Evolutionary conservation across 1,139 yeast genomes (phyloP), one percentile per base, ranked within the genome.

Genomic region (Yamadazyma dushanensis): DNA sequence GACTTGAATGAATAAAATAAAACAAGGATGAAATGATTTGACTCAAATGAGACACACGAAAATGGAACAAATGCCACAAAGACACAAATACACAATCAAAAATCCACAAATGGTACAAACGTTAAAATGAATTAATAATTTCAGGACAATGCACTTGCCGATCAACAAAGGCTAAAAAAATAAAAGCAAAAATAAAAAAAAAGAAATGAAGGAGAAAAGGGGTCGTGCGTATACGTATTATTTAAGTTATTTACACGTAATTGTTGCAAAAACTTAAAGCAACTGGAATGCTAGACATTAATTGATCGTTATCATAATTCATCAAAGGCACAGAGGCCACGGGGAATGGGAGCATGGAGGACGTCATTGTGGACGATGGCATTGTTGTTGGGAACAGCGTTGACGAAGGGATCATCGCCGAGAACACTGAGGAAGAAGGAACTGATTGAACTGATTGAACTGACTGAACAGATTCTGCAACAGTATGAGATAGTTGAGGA

Each of bases 261-360:
- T 31, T 31, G 34, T 31, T 31, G 34, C 34, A 31, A 31, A 31
- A 31, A 15, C 17, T 18, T 17, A 17, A 16, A 22, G 26, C 26
- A 21, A 19, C 16, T 4, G 34, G 29, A 31, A 31, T 24, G 34
- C 29, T 17, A 31, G 34, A 22, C 34, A 18, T 31, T 29, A 29
- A 26, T 15, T 26, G 19, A 11, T 26, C 15, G 15, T 29, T n/a
- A 8, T 31, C 34, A 17, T 31, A 24, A 31, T 17, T 31, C 34
- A 24, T 31, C 9, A 9, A 9, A 7, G 21, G 21, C 9, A 19
- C n/a, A n/a, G n/a, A n/a, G n/a, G n/a, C n/a, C n/a, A n/a, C n/a
- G n/a, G n/a, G 27, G 11, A 8, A 24, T 9, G 16, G 26, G 26
- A n/a, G 16, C 16, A 6, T 24, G 16, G 16, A 13, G 11, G 5